Evolutionary conservation across 2,329 filamentous ascomycete genomes (phyloP).

Genomic region (Fusarium neocosmosporiellum): DNA sequence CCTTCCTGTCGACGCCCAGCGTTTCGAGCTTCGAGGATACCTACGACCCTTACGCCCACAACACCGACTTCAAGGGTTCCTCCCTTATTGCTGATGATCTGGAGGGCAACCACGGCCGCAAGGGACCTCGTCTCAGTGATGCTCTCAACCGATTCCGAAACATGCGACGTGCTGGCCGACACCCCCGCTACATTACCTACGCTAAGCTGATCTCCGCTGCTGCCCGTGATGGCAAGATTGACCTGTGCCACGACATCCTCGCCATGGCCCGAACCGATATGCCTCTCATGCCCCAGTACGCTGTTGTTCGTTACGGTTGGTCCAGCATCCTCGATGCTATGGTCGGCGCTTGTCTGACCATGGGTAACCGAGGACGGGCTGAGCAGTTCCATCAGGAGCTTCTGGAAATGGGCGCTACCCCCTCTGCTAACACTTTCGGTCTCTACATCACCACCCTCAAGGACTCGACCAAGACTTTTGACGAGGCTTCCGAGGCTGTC

Average conservation of each 20-base stretch:
- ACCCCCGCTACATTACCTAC: slow-evolving; percentile 96
- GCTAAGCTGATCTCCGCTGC: slow-evolving; percentile 94
- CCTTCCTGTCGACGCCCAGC: slow-evolving; percentile 65
- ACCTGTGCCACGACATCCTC: slow-evolving; percentile 86
- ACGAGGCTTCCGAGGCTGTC: slow-evolving; percentile 95
- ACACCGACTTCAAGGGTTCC: slow-evolving; percentile 93
- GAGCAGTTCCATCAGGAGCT: slow-evolving; percentile 92
- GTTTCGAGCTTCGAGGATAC: slow-evolving; percentile 79
- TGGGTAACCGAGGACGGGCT: slow-evolving; percentile 83
- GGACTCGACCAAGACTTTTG: slow-evolving; percentile 96
- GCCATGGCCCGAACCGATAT: slow-evolving; percentile 91
- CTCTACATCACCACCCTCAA: slow-evolving; percentile 99
- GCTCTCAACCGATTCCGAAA: slow-evolving; percentile 88
- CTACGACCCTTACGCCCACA: slow-evolving; percentile 90
- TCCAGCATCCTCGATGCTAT: slow-evolving; percentile 95
- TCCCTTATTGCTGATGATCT: slow-evolving; percentile 90
- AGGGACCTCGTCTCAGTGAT: slow-evolving; percentile 80
- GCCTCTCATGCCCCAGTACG: slow-evolving; percentile 84
- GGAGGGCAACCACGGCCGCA: slow-evolving; percentile 80
- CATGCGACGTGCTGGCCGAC: slow-evolving; percentile 90
- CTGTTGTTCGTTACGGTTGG: slow-evolving; percentile 93
- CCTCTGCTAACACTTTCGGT: slow-evolving; percentile 97
- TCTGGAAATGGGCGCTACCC: slow-evolving; percentile 87
- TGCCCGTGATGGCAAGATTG: slow-evolving; percentile 84
- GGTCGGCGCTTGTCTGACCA: slow-evolving; percentile 89